Base-by-base conservation (phyloP, 352 stramenopile species). In the Phytophthora pinifolia region DNA sequence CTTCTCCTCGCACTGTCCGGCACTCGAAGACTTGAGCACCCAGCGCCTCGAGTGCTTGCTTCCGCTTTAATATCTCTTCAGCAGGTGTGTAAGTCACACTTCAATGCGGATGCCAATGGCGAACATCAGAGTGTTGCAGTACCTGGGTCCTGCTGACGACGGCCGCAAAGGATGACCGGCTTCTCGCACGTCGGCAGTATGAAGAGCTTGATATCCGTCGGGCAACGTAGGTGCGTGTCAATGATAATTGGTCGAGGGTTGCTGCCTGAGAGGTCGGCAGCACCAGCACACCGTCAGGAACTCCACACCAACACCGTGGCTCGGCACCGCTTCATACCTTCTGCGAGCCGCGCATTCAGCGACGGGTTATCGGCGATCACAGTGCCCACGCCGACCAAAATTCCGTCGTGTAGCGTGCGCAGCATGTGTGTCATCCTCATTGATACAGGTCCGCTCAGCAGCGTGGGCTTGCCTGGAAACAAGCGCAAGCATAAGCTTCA, bases 401-500 rank as follows among this genome's bases (percentile, higher is more conserved):
- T 97, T 0, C 79, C 86, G 29, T 89, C 79, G 53, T 97, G 89
- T 13, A 96, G 50, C 10, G 80, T 88, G 18, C 89, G 85, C 49
- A 97, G 55, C 41, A 73, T 48, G 47, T 97, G 89, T 13, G 89
- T 97, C 86, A 97, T 96, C 49, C 81, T 78, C 67, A 92, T 85
- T 2, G 84, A 94, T 31, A 50, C 62, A 14, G 65, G 14, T 3
- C 88, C 85, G 47, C 83, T 92, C 27, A 94, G 56, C 20, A 89
- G 38, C 37, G 82, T 92, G 27, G 82, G 80, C 25, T 62, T 75
- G 29, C 81, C 81, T 89, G 20, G 18, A 46, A 25, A 59, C 20
- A 49, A 22, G 27, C 32, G 14, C 33, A 45, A 34, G 20, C n/a
- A 22, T 47, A 38, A 59, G 30, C 25, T 17, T 38, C 15, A 25